These are phyloP conservation scores for Cajanus cajan DNA, from an alignment of 306 rosid genomes.

Conservation along the genomic window DNA sequence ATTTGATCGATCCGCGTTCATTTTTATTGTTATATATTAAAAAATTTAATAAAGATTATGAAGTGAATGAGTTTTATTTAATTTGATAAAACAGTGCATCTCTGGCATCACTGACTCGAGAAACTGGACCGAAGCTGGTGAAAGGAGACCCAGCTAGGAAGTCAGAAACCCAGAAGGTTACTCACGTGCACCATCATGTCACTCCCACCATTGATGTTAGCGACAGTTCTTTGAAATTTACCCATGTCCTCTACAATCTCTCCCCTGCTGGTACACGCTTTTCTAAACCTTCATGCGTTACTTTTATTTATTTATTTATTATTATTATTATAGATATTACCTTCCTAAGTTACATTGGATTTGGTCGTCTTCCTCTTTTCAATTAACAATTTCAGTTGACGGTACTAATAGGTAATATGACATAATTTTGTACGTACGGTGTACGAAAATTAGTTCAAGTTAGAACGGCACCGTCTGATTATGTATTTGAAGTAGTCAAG, in stretches of 20 bases:
- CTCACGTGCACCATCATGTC: conserved; percentile 44
- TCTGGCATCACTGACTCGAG: conserved; percentile 86
- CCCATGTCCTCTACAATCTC: conserved; percentile 88
- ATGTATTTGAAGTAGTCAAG: conserved; percentile 9
- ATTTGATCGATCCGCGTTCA: neutral
- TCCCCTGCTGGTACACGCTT: conserved; percentile 72
- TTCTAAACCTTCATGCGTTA: neutral
- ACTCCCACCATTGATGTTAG: conserved; percentile 64
- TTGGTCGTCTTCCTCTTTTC: neutral
- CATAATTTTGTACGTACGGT: conserved; percentile 6
- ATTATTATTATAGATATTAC: neutral
- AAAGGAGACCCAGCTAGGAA: conserved; percentile 73
- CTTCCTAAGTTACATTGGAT: neutral
- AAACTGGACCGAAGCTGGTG: conserved; percentile 88
- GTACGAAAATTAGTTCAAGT: conserved; percentile 19
- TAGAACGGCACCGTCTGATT: neutral
- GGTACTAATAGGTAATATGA: too few species aligned
- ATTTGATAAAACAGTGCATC: conserved; percentile 91
- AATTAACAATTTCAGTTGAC: neutral
- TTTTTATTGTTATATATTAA: too few species aligned
- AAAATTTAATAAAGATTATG: too few species aligned
- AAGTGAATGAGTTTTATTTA: too few species aligned
- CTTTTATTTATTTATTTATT: neutral
- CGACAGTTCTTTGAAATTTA: conserved; percentile 84
- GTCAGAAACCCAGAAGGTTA: conserved; percentile 21